A percentile compares a stretch with the other conserved stretches of the same genome.
phyloP scores from a whole-genome alignment of 2,329 filamentous ascomycete genomes.

The Sporothrix sp. region DNA sequence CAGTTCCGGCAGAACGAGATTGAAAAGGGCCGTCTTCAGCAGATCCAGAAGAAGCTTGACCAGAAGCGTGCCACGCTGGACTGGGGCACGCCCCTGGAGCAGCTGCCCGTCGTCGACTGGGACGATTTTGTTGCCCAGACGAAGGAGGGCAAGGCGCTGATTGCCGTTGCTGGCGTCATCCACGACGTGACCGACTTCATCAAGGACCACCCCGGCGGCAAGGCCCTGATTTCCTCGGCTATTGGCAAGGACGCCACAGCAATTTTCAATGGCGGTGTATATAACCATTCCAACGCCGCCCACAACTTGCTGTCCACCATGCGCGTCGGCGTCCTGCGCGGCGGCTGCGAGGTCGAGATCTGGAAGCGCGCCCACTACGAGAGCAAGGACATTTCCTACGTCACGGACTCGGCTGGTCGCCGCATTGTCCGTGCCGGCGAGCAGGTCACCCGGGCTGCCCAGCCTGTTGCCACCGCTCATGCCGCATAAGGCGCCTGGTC shows the following conservation, averaged over 20 bases:
- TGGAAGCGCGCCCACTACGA: constrained; percentile 82
- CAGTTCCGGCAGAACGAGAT: constrained; percentile 88
- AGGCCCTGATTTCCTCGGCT: constrained; percentile 71
- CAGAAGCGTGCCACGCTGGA: constrained; percentile 73
- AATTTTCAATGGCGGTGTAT: constrained; percentile 87
- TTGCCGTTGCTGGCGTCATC: constrained; percentile 74
- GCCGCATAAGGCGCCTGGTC: constrained; percentile 50
- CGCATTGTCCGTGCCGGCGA: constrained; percentile 77
- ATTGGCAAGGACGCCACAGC: constrained; percentile 83
- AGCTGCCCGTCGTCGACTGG: constrained; percentile 78
- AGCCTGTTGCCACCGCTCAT: constrained; percentile 73
- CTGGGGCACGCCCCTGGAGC: constrained; percentile 78
- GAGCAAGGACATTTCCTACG: constrained; percentile 70
- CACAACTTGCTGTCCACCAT: constrained; percentile 84
- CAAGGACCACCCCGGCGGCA: constrained; percentile 83
- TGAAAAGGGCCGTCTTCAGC: constrained; percentile 82
- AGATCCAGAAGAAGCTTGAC: constrained; percentile 86
- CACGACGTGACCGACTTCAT: constrained; percentile 80
- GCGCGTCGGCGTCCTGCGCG: constrained; percentile 77
- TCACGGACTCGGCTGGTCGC: constrained; percentile 72
- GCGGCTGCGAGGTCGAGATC: constrained; percentile 82
- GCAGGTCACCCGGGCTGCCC: constrained; percentile 73
- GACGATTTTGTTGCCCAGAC: constrained; percentile 72
- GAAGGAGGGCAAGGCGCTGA: constrained; percentile 66
- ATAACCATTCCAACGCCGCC: constrained; percentile 80